Evolutionary conservation across 108 stramenopile species (phyloP).

Genomic region (Skeletonema grethae): DNA sequence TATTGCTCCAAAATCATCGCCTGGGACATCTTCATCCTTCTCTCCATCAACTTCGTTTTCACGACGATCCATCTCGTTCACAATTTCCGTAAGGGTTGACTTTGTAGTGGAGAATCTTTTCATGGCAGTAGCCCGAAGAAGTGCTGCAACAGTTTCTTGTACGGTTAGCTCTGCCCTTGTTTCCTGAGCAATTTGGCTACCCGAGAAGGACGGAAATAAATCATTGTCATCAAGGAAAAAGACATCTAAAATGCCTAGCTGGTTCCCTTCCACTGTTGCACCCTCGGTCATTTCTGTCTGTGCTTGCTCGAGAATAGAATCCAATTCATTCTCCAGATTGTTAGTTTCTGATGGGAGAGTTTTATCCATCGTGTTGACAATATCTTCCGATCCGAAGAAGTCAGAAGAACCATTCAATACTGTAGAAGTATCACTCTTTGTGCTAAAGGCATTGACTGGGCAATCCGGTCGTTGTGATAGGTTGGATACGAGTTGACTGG

Average conservation of each 20-base stretch:
- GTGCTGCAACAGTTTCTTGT: constrained; percentile 57
- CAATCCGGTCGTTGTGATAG: constrained; percentile 42
- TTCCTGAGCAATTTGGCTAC: constrained; percentile 41
- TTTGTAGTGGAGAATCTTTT: constrained; percentile 43
- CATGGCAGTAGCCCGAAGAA: constrained; percentile 52
- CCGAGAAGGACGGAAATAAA: constrained; percentile 36
- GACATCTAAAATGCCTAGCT: constrained; percentile 41
- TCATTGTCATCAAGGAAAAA: constrained; percentile 43
- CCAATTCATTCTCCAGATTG: constrained; percentile 5
- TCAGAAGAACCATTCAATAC: constrained; percentile 1
- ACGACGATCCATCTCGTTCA: constrained; percentile 29
- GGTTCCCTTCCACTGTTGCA: neutral
- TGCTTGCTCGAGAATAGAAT: constrained; percentile 10
- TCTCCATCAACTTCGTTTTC: neutral
- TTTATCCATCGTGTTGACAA: constrained; percentile 1
- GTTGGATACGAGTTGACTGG: constrained; percentile 30
- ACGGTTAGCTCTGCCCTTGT: constrained; percentile 57
- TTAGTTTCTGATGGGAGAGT: neutral
- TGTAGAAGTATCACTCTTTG: neutral
- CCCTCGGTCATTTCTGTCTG: neutral
- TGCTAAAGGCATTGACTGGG: constrained; percentile 49
- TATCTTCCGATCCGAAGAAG: neutral
- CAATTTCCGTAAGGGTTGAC: constrained; percentile 25
- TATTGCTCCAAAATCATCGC: constrained; percentile 19
- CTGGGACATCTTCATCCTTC: neutral